phyloP scores from a whole-genome alignment of 345 rosid species.

The Raphanus sativus region DNA sequence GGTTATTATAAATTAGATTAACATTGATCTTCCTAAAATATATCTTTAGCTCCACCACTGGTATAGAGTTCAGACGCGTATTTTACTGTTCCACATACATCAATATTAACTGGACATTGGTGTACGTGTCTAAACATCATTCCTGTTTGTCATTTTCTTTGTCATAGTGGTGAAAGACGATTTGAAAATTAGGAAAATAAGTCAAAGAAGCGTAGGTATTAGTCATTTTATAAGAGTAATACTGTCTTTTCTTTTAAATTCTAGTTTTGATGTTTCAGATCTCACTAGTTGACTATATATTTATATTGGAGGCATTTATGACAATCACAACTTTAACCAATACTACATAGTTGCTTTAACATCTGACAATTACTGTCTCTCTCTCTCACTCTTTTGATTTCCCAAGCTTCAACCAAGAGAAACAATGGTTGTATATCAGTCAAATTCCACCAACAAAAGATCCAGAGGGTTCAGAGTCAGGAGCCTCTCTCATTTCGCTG shows the following conservation, averaged over 20 bases:
- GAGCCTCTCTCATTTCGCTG: slow-evolving; percentile 1
- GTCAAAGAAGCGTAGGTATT: neutral
- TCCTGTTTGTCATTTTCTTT: neutral
- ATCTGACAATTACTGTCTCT: neutral
- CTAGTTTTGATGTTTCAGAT: neutral
- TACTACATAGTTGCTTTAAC: neutral
- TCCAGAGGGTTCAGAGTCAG: neutral
- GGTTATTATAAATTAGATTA: neutral
- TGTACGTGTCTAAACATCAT: neutral
- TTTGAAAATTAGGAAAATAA: neutral
- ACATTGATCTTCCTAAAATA: neutral
- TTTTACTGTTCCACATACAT: neutral
- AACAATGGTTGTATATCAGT: neutral
- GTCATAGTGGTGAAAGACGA: neutral
- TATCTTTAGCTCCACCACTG: neutral
- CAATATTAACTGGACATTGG: neutral
- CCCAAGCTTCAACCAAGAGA: neutral
- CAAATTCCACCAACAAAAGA: neutral
- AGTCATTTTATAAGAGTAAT: neutral
- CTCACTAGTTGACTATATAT: neutral
- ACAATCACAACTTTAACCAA: neutral
- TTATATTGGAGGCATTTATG: neutral
- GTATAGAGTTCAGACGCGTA: neutral
- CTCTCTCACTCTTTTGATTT: neutral
- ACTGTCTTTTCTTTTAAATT: neutral